phyloP scores from a whole-genome alignment of 192 early-diverging fungal species.

The Entomortierella parvispora region DNA sequence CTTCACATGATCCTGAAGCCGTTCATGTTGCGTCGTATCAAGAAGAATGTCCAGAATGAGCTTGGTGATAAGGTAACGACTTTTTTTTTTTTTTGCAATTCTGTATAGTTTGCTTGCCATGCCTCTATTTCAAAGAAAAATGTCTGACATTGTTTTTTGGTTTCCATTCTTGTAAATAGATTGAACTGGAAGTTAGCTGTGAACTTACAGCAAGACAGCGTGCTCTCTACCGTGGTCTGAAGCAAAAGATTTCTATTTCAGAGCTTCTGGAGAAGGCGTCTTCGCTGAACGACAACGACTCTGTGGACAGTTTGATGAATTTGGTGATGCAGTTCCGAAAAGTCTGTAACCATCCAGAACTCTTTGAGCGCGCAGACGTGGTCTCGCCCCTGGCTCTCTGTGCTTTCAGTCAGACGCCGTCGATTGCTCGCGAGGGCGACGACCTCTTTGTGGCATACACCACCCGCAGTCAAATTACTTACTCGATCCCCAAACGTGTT shows the following conservation, averaged over 20 bases:
- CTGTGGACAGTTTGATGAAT: constrained; percentile 88
- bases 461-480: constrained; percentile 69
- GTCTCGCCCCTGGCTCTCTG: constrained; percentile 73
- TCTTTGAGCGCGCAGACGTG: constrained; percentile 90
- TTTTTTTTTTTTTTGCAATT: neutral
- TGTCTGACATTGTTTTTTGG: too few species aligned
- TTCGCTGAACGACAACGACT: constrained; percentile 72
- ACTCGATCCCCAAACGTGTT: constrained; percentile 71
- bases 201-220: constrained; percentile 80
- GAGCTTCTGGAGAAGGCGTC: constrained; percentile 79
- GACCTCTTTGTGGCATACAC: constrained; percentile 68
- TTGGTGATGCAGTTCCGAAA: constrained; percentile 95
- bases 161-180: constrained; percentile 47
- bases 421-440: constrained; percentile 71
- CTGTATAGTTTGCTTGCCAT: neutral
- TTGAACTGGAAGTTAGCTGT: constrained; percentile 84
- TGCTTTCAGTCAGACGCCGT: constrained; percentile 65
- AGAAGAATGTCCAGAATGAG: constrained; percentile 91
- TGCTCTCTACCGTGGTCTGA: constrained; percentile 76
- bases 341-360: constrained; percentile 89
- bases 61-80: constrained; percentile 81
- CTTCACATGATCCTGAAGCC: constrained; percentile 94
- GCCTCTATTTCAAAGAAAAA: neutral
- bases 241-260: constrained; percentile 80
- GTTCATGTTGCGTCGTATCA: constrained; percentile 94